Evolutionary conservation across 495 filamentous ascomycete genomes (phyloP).

Genomic region (Hypomontagnella submonticulosa): DNA sequence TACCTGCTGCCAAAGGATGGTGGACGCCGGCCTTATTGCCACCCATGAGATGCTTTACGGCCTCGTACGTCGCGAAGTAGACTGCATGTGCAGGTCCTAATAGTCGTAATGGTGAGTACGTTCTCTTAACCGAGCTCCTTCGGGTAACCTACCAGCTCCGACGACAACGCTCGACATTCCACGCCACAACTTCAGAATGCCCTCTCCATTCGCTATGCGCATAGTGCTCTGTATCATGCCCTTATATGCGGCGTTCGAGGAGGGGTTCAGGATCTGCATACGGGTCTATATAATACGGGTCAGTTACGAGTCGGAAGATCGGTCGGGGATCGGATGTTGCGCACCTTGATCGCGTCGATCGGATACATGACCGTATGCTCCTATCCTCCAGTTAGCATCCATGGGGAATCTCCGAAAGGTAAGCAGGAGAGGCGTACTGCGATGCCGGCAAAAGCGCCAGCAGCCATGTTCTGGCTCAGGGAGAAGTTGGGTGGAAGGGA

Average conservation of each 20-base stretch:
- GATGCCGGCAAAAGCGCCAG: slow-evolving; percentile 96
- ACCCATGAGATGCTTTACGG: slow-evolving; percentile 94
- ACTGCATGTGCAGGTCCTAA: slow-evolving; percentile 95
- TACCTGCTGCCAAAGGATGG: slow-evolving; percentile 92
- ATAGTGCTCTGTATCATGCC: slow-evolving; percentile 92
- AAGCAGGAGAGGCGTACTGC: slow-evolving; percentile 67
- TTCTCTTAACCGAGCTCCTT: slow-evolving; percentile 1
- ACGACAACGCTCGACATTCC: slow-evolving; percentile 96
- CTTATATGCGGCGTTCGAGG: slow-evolving; percentile 84
- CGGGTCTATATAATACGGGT: slow-evolving; percentile 73
- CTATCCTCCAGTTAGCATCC: slow-evolving; percentile 50
- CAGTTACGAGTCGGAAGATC: slow-evolving; percentile 26
- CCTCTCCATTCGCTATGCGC: slow-evolving; percentile 89
- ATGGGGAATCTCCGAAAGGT: background rate
- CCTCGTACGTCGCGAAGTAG: slow-evolving; percentile 98
- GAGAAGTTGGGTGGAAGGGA: slow-evolving; percentile 69
- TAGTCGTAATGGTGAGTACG: slow-evolving; percentile 19
- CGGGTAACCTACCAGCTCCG: slow-evolving; percentile 78
- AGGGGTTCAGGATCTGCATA: slow-evolving; percentile 95
- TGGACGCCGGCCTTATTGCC: slow-evolving; percentile 89
- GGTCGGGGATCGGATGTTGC: slow-evolving; percentile 38
- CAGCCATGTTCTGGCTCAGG: slow-evolving; percentile 80
- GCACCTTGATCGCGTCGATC: slow-evolving; percentile 96
- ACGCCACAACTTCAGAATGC: slow-evolving; percentile 91
- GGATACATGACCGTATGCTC: slow-evolving; percentile 99